Conservation (phyloP, 1,284 basidiomycete genomes). For the Laetiporus sulphureus region DNA sequence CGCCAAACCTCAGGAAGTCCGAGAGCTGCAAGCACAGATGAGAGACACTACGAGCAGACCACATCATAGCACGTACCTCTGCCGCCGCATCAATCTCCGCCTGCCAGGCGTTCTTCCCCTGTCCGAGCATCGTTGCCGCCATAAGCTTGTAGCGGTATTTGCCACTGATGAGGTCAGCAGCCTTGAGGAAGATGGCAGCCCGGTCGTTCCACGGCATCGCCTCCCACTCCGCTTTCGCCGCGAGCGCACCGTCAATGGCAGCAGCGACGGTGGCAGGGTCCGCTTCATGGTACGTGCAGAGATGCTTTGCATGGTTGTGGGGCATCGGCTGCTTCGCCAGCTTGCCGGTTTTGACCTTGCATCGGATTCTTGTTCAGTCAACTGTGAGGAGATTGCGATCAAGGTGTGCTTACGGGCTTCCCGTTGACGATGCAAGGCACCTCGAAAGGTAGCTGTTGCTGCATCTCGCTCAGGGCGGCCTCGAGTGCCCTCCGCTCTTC, state of each 20-base stretch:
- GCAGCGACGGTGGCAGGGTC: conserved; percentile 67
- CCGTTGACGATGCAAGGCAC: conserved; percentile 94
- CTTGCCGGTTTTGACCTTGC: conserved; percentile 79
- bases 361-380: conserved; percentile 3
- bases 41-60: not conserved
- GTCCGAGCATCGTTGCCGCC: conserved; percentile 96
- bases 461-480: conserved; percentile 75
- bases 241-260: conserved; percentile 87
- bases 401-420: conserved; percentile 58
- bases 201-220: conserved; percentile 93
- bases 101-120: conserved; percentile 99
- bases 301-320: conserved; percentile 73
- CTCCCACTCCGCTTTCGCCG: conserved; percentile 88
- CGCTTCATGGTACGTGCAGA: conserved; percentile 90
- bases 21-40: conserved; percentile 48
- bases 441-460: conserved; percentile 80
- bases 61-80: conserved; percentile 52
- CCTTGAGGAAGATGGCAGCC: conserved; percentile 96
- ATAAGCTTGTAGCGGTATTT: conserved; percentile 95
- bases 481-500: conserved; percentile 74
- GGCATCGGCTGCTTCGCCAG: conserved; percentile 78
- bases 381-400: not conserved
- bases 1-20: conserved; percentile 96
- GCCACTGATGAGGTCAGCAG: conserved; percentile 88
- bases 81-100: conserved; percentile 99